phyloP scores from a whole-genome alignment of 306 rosid genomes.

The Sicyos edulis region DNA sequence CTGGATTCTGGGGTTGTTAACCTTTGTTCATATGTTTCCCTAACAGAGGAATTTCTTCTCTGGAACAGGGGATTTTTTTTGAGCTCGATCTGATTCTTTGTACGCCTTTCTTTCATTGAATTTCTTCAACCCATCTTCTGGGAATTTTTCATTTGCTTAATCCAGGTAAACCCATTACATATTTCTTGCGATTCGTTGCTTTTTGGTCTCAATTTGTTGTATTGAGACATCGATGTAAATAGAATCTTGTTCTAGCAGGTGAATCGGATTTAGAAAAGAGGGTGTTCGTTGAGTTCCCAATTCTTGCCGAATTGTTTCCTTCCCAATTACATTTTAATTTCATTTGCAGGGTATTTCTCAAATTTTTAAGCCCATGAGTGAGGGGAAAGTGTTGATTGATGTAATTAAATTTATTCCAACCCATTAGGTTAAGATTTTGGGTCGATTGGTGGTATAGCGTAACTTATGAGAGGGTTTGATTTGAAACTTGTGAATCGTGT shows the following conservation, averaged over 20 bases:
- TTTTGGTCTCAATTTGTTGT: background rate
- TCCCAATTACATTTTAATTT: no score
- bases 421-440: no score
- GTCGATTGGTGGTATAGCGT: no score
- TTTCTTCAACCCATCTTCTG: slow-evolving; percentile 32
- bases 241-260: background rate
- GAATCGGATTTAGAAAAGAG: background rate
- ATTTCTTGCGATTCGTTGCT: background rate
- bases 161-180: slow-evolving; percentile 49
- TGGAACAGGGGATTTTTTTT: slow-evolving; percentile 20
- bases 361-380: no score
- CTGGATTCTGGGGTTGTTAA: slow-evolving; percentile 26
- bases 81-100: slow-evolving; percentile 37
- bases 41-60: slow-evolving; percentile 32
- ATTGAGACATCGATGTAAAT: background rate
- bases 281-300: no score
- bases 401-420: no score
- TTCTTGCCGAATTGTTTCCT: no score
- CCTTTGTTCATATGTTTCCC: slow-evolving; percentile 37
- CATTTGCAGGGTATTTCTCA: no score
- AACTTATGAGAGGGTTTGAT: background rate
- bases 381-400: no score
- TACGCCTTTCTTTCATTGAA: slow-evolving; percentile 30
- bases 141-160: slow-evolving; percentile 28
- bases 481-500: background rate